Conservation (phyloP, 208 protist genomes). For the Crithidia thermophila region DNA sequence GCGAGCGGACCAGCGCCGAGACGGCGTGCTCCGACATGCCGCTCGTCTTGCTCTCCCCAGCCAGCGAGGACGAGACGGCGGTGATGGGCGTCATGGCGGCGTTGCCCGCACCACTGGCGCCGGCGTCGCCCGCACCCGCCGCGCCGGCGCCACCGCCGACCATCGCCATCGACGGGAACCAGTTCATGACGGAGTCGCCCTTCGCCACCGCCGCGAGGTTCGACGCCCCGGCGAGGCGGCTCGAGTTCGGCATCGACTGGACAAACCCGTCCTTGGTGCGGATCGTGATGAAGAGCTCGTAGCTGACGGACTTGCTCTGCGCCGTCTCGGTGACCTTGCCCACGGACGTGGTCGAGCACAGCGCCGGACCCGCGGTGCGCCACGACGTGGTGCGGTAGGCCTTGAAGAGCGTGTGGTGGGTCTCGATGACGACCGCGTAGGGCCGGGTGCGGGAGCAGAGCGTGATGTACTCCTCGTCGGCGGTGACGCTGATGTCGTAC, state of each 20-base stretch:
- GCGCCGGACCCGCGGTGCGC: slow-evolving; percentile 59
- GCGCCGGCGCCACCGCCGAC: slow-evolving; percentile 19
- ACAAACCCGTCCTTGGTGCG: slow-evolving; percentile 75
- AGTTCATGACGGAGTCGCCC: slow-evolving; percentile 50
- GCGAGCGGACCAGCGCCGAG: slow-evolving; percentile 61
- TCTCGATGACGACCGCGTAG: slow-evolving; percentile 80
- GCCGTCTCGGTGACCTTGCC: slow-evolving; percentile 73
- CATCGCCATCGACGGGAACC: slow-evolving; percentile 58
- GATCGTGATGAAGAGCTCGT: slow-evolving; percentile 78
- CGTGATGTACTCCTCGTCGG: slow-evolving; percentile 89
- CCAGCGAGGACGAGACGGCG: slow-evolving; percentile 80
- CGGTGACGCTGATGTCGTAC: slow-evolving; percentile 80
- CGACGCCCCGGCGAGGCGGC: slow-evolving; percentile 69
- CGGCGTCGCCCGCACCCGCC: slow-evolving; percentile 11
- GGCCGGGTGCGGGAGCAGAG: slow-evolving; percentile 60
- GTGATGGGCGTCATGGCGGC: slow-evolving; percentile 51
- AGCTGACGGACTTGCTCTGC: slow-evolving; percentile 72
- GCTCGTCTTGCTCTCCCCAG: slow-evolving; percentile 68
- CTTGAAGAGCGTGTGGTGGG: slow-evolving; percentile 76
- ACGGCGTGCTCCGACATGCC: slow-evolving; percentile 70
- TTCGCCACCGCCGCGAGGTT: slow-evolving; percentile 46
- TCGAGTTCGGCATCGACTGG: slow-evolving; percentile 72
- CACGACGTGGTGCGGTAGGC: slow-evolving; percentile 84
- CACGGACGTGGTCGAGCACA: slow-evolving; percentile 70
- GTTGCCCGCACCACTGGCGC: slow-evolving; percentile 5